phyloP scores from a whole-genome alignment of 164 flowering plant species.

The Sextonia rubra region DNA sequence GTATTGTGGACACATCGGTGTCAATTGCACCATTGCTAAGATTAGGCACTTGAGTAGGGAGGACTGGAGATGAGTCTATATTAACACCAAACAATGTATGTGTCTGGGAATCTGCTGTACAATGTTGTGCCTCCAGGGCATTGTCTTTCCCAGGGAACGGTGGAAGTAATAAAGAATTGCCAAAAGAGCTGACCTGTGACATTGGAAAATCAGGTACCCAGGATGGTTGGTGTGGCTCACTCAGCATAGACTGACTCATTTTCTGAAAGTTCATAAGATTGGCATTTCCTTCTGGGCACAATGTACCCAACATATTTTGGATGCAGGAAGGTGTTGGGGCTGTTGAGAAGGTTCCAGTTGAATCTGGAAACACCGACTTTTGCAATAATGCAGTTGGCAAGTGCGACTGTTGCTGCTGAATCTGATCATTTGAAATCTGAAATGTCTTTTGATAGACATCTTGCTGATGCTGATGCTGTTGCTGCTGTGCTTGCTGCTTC shows the following conservation, averaged over 20 bases:
- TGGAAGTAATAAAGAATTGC: slow-evolving; percentile 11
- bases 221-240: slow-evolving; percentile 46
- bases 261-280: slow-evolving; percentile 26
- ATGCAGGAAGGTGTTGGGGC: slow-evolving; percentile 32
- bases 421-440: slow-evolving; percentile 41
- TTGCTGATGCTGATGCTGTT: slow-evolving; percentile 23
- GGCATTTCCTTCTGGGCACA: slow-evolving; percentile 8
- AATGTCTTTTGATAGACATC: slow-evolving; percentile 39
- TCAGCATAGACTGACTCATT: slow-evolving; percentile 36
- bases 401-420: slow-evolving; percentile 43
- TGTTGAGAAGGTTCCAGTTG: slow-evolving; percentile 36
- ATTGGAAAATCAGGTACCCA: slow-evolving; percentile 45
- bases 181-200: slow-evolving; percentile 26
- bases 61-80: slow-evolving; percentile 51
- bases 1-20: slow-evolving; percentile 44
- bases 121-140: slow-evolving; percentile 38
- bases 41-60: slow-evolving; percentile 48
- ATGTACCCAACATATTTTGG: slow-evolving; percentile 48
- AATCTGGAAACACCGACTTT: slow-evolving; percentile 44
- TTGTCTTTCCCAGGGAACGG: slow-evolving; percentile 20
- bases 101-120: slow-evolving; percentile 48
- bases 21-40: slow-evolving; percentile 39
- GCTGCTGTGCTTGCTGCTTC: slow-evolving; percentile 30
- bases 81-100: slow-evolving; percentile 58
- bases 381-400: slow-evolving; percentile 40